These are phyloP conservation scores for Mangifera indica DNA, from an alignment of 345 rosid genomes.

Conservation along the genomic window DNA sequence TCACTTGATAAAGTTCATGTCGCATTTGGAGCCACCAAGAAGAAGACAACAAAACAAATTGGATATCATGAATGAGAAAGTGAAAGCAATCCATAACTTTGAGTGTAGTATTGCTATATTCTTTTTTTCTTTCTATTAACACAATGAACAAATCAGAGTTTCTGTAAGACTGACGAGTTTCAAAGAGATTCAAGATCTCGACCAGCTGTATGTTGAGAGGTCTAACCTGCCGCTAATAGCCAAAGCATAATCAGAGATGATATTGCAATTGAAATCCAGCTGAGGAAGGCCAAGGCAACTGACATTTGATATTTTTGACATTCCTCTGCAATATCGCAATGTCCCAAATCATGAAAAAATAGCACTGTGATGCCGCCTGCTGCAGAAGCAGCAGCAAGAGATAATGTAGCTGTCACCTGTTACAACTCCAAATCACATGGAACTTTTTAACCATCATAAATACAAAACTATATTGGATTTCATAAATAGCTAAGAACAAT, in stretches of 20 bases:
- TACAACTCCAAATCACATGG: slow-evolving; percentile 12
- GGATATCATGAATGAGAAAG: neutral
- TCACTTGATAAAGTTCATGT: neutral
- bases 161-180: slow-evolving; percentile 1
- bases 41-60: neutral
- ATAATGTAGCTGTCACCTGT: slow-evolving; percentile 64
- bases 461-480: neutral
- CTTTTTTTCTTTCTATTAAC: slow-evolving; percentile 23
- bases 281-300: slow-evolving; percentile 69
- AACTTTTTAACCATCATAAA: slow-evolving; percentile 7
- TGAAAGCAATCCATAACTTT: neutral
- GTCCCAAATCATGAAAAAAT: slow-evolving; percentile 54
- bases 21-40: slow-evolving; percentile 1
- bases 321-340: slow-evolving; percentile 43
- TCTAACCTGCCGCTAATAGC: slow-evolving; percentile 59
- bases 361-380: slow-evolving; percentile 61
- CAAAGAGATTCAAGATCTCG: neutral
- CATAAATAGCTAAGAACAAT: neutral
- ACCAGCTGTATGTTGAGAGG: neutral
- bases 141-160: slow-evolving; percentile 15
- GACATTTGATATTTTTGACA: slow-evolving; percentile 65
- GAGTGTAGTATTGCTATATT: neutral
- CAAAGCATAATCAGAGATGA: slow-evolving; percentile 82
- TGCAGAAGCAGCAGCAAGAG: slow-evolving; percentile 76
- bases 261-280: slow-evolving; percentile 58